phyloP scores from a whole-genome alignment of 2,329 filamentous ascomycete species.

The Tolypocladium paradoxum region DNA sequence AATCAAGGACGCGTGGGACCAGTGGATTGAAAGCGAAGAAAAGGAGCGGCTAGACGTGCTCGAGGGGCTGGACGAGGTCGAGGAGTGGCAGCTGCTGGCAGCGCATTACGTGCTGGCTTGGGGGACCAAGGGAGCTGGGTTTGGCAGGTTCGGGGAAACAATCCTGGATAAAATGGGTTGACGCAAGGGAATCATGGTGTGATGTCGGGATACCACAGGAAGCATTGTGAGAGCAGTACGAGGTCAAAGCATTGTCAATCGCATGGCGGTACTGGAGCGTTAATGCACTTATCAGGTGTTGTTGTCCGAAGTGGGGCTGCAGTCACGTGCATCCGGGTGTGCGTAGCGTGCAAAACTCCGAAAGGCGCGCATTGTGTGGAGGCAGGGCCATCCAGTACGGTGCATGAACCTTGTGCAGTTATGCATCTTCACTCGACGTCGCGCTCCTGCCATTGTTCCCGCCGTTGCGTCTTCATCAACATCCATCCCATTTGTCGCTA shows the following conservation, averaged over 20 bases:
- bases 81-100: slow-evolving; percentile 83
- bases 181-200: background rate
- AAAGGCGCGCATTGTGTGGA: background rate
- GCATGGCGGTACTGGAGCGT: background rate
- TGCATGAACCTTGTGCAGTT: background rate
- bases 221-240: background rate
- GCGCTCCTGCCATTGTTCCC: background rate
- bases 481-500: background rate
- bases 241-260: background rate
- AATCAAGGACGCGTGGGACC: slow-evolving; percentile 56
- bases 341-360: background rate
- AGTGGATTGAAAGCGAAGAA: slow-evolving; percentile 61
- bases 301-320: background rate
- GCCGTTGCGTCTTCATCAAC: background rate
- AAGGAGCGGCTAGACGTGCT: slow-evolving; percentile 68
- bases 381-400: background rate
- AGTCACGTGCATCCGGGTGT: background rate
- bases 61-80: slow-evolving; percentile 88
- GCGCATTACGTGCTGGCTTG: slow-evolving; percentile 84
- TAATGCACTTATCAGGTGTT: background rate
- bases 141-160: background rate
- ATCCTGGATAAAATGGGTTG: background rate
- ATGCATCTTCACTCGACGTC: too few species aligned
- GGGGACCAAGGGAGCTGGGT: slow-evolving; percentile 54
- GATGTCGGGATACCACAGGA: background rate